Conservation (phyloP, 139 green algal genomes). For the Nannochloris sp. region DNA sequence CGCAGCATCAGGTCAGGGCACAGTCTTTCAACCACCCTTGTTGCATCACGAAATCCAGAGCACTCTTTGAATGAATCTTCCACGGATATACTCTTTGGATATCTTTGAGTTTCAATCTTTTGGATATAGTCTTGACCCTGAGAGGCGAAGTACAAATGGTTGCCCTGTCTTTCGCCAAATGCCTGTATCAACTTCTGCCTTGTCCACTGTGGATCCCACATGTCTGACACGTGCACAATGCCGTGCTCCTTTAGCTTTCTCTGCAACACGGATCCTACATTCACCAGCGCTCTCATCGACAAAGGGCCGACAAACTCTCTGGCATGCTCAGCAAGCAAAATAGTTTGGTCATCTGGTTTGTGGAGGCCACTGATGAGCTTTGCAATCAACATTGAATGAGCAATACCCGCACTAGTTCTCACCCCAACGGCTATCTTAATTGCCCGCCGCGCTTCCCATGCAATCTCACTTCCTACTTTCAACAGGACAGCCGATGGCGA, state of each 20-base stretch:
- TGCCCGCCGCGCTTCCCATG: slow-evolving; percentile 37
- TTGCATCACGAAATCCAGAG: slow-evolving; percentile 17
- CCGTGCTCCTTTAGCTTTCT: slow-evolving; percentile 27
- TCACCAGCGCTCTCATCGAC: slow-evolving; percentile 36
- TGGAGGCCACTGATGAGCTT: slow-evolving; percentile 72
- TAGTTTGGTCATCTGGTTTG: slow-evolving; percentile 78
- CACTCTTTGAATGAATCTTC: slow-evolving; percentile 64
- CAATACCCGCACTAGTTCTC: slow-evolving; percentile 52
- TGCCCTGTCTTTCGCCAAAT: slow-evolving; percentile 36
- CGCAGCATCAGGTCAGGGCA: slow-evolving; percentile 58
- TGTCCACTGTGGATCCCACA: slow-evolving; percentile 6
- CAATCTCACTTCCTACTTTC: slow-evolving; percentile 42
- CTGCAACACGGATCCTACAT: slow-evolving; percentile 44
- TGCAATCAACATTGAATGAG: slow-evolving; percentile 65
- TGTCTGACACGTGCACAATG: too few relatives aligned
- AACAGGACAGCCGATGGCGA: slow-evolving; percentile 42
- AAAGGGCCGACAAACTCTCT: slow-evolving; percentile 49
- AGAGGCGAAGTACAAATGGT: slow-evolving; percentile 17
- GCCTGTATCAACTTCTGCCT: slow-evolving; percentile 18
- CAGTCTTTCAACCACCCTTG: slow-evolving; percentile 43
- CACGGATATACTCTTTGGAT: slow-evolving; percentile 64
- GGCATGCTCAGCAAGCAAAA: slow-evolving; percentile 44
- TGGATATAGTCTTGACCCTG: slow-evolving; percentile 43
- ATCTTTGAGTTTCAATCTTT: slow-evolving; percentile 35
- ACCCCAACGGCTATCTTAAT: slow-evolving; percentile 41